A percentile compares a stretch with the other conserved stretches of the same genome.
phyloP scores from a whole-genome alignment of 2,329 filamentous ascomycete genomes.

The Cordyceps javanica region DNA sequence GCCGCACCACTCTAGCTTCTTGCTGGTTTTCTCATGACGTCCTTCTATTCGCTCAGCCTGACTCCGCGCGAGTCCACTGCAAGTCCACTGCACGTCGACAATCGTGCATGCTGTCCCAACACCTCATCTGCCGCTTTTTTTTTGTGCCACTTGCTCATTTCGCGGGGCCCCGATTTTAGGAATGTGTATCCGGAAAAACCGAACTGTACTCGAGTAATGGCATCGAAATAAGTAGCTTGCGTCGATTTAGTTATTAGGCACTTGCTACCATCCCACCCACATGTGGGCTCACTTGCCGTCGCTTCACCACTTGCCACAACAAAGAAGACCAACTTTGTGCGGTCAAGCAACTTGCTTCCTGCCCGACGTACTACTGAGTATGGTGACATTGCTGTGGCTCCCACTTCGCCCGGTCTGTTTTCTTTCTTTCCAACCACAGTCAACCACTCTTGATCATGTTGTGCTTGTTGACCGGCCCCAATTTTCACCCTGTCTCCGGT shows the following conservation, averaged over 20 bases:
- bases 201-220: slow-evolving; percentile 7
- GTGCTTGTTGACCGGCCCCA: neutral
- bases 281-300: neutral
- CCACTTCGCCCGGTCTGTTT: neutral
- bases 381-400: neutral
- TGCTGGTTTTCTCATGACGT: neutral
- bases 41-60: neutral
- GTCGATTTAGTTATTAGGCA: neutral
- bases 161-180: slow-evolving; percentile 8
- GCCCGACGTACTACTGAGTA: neutral
- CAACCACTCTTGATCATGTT: too few relatives aligned
- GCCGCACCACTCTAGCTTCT: neutral
- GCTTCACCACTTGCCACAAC: neutral
- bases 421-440: neutral
- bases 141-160: slow-evolving; percentile 2
- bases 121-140: slow-evolving; percentile 4
- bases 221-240: neutral
- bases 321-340: neutral
- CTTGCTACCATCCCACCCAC: neutral
- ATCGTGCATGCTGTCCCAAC: slow-evolving; percentile 4
- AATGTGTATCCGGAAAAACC: neutral
- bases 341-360: neutral
- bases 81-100: slow-evolving; percentile 6
- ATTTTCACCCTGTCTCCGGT: neutral
- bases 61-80: slow-evolving; percentile 5